Evolutionary conservation across 257 asterid species (phyloP).

Genomic region (Jasminum sambac): DNA sequence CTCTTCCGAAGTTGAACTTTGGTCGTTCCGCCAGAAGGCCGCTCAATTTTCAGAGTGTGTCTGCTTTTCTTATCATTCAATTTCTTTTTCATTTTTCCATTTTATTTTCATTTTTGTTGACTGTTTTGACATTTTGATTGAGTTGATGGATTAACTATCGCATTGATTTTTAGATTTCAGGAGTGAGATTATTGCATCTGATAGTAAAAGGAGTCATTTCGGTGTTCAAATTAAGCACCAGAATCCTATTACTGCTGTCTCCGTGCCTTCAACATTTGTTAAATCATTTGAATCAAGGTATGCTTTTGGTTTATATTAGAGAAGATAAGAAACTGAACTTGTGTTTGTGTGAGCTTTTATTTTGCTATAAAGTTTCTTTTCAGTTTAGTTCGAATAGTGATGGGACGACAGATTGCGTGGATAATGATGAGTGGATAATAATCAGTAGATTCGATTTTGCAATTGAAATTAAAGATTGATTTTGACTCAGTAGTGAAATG

Average conservation of each 20-base stretch:
- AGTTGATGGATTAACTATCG: neutral
- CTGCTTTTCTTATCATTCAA: neutral
- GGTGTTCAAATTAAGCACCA: constrained; percentile 25
- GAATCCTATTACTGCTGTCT: constrained; percentile 18
- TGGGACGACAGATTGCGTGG: too few relatives aligned
- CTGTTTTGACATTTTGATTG: neutral
- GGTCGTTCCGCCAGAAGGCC: constrained; percentile 18
- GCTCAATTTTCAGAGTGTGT: constrained; percentile 33
- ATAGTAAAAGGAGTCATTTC: constrained; percentile 22
- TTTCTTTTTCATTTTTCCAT: neutral
- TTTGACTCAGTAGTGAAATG: too few relatives aligned
- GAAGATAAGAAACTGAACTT: neutral
- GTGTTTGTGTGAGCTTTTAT: too few relatives aligned
- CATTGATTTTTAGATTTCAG: constrained; percentile 31
- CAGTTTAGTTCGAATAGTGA: too few relatives aligned
- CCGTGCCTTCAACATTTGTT: constrained; percentile 13
- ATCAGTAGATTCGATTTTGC: too few relatives aligned
- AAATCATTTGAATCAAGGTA: constrained; percentile 28
- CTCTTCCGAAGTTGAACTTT: constrained; percentile 23
- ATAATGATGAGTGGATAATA: too few relatives aligned
- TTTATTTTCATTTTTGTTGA: neutral
- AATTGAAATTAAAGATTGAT: too few relatives aligned
- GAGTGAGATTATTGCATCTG: constrained; percentile 22
- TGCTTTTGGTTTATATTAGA: constrained; percentile 17
- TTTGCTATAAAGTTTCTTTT: too few relatives aligned